A percentile compares a stretch with the other conserved stretches of the same genome.
These are phyloP conservation scores for Dendrobium catenatum DNA, from an alignment of 106 monocot genomes.

Conservation along the genomic window DNA sequence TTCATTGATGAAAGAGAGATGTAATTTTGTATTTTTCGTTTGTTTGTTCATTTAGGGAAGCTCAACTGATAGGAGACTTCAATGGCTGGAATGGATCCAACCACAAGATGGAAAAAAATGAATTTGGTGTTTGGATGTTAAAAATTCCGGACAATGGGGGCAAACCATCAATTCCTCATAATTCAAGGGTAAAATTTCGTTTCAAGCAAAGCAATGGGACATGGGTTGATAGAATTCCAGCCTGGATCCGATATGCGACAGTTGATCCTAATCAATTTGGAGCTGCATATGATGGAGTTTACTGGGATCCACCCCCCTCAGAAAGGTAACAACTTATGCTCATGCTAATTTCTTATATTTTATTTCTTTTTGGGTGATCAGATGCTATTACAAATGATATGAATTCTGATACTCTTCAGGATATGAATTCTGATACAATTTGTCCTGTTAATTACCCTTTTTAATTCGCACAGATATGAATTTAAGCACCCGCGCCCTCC, in stretches of 20 bases:
- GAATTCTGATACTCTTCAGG: neutral
- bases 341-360: neutral
- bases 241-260: constrained; percentile 88
- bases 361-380: neutral
- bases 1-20: neutral
- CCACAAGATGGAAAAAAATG: constrained; percentile 69
- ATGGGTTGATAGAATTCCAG: constrained; percentile 90
- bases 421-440: too few species aligned
- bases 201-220: constrained; percentile 67
- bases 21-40: neutral
- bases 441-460: neutral
- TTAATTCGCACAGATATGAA: constrained; percentile 41
- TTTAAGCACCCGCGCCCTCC: constrained; percentile 73
- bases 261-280: constrained; percentile 66
- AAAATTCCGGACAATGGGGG: constrained; percentile 46
- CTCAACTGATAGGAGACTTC: constrained; percentile 86
- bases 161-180: constrained; percentile 64
- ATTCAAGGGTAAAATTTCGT: constrained; percentile 82
- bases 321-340: constrained; percentile 47
- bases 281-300: constrained; percentile 86
- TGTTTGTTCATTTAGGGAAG: constrained; percentile 51
- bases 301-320: constrained; percentile 82
- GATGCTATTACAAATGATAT: neutral
- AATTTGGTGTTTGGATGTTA: constrained; percentile 88
- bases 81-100: constrained; percentile 90